Base-by-base conservation (phyloP, 2,329 filamentous ascomycete species). In the Metarhizium guizhouense region DNA sequence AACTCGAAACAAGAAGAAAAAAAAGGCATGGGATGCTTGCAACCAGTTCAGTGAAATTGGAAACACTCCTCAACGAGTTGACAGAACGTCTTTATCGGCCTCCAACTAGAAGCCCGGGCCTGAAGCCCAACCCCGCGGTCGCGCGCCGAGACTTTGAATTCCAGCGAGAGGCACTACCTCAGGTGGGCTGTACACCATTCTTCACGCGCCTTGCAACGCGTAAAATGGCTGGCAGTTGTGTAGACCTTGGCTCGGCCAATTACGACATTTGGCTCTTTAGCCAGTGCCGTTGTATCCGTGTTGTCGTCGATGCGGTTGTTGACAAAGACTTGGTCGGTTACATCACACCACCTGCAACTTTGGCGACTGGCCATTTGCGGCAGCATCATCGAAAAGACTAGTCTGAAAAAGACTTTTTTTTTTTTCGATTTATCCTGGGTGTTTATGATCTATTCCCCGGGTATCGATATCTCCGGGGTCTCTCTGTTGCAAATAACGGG, bases 101-200 rank as follows among this genome's bases (percentile, higher is more conserved):
- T 40, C 47, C 18, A 40, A 51, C 29, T 13, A 40, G 50, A 38
- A 54, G 38, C 54, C 59, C 58, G 25, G 25, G 25, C 25, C 3
- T 25, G 3, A 25, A 62, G 52, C 61, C 61, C 57, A 34, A 11
- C 32, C 14, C 38, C 60, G 55, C 56, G 36, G 50, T 57, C 52
- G 55, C 49, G 53, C 54, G 38, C 38, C 54, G 54, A 62, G 58
- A 62, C 62, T 49, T 53, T 30, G 56, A 59, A 65, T 64, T 65
- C 63, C 63, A 65, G 57, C 43, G 57, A 48, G 56, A 57, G 55
- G 61, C 51, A 49, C 54, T 54, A 57, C 54, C 53, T 54, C 56
- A 34, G 32, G 32, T 34, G 52, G 48, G 43, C 51, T 30, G 14
- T 14, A 36, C 51, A 29, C 49, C 38, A 48, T 18, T 47, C 43